Conservation (phyloP, 225 moss, liverwort and hornwort genomes). For the Polytrichum formosum region DNA sequence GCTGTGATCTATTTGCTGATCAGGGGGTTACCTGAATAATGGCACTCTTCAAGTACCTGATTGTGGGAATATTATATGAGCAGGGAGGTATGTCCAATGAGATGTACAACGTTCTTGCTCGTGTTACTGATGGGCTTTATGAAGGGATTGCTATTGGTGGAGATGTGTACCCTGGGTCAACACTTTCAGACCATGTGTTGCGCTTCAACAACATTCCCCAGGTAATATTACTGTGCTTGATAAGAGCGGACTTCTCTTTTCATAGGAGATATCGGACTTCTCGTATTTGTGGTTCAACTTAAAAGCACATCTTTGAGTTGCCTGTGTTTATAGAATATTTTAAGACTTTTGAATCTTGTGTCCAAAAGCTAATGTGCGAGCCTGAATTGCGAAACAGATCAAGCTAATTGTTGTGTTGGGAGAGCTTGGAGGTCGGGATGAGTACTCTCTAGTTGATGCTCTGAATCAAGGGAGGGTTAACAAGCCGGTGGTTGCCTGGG, state of each 20-base stretch:
- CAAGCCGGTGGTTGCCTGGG: constrained; percentile 95
- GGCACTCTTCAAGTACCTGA: too few species aligned
- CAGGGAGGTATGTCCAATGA: constrained; percentile 97
- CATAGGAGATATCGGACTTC: too few species aligned
- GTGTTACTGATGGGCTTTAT: constrained; percentile 93
- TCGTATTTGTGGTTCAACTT: too few species aligned
- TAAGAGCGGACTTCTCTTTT: too few species aligned
- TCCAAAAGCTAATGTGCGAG: background rate
- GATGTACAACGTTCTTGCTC: constrained; percentile 87
- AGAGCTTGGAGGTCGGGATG: constrained; percentile 86
- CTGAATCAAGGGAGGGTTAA: constrained; percentile 69
- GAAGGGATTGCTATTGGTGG: constrained; percentile 97
- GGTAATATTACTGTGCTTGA: constrained; percentile 15
- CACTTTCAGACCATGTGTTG: constrained; percentile 92
- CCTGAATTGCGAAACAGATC: constrained; percentile 34
- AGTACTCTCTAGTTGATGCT: constrained; percentile 91
- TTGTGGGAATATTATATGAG: background rate
- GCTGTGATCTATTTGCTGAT: too few species aligned
- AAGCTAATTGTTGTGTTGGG: constrained; percentile 92
- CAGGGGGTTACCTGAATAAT: too few species aligned
- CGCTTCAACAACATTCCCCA: constrained; percentile 90
- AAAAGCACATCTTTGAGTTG: too few species aligned
- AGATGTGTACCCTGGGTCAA: constrained; percentile 94
- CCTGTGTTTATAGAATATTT: too few species aligned
- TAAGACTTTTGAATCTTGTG: too few species aligned